Evolutionary conservation across 306 rosid genomes (phyloP).

Genomic region (Cyamopsis tetragonoloba): DNA sequence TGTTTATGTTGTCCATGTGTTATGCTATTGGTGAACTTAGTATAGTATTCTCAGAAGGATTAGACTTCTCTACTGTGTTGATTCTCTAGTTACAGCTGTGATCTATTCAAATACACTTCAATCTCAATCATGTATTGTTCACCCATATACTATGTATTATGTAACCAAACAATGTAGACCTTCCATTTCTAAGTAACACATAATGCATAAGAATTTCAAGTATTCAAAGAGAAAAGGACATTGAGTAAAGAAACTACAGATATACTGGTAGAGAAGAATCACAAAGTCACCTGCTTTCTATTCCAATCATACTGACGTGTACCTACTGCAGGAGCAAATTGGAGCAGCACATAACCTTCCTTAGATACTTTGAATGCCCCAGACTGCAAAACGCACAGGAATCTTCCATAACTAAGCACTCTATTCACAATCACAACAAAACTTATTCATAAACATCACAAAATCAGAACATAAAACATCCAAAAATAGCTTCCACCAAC

Average conservation of each 20-base stretch:
- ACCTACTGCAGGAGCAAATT: conserved; percentile 77
- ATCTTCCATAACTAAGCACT: conserved; percentile 16
- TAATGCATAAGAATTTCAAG: neutral
- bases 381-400: conserved; percentile 47
- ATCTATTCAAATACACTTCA: too few relatives aligned
- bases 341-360: conserved; percentile 74
- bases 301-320: conserved; percentile 72
- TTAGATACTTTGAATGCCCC: conserved; percentile 66
- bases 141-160: too few relatives aligned
- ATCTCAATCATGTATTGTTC: too few relatives aligned
- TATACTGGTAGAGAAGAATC: neutral
- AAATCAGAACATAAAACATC: neutral
- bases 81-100: too few relatives aligned
- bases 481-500: neutral
- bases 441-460: neutral
- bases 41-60: neutral
- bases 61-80: too few relatives aligned
- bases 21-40: neutral
- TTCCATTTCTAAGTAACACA: too few relatives aligned
- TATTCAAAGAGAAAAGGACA: neutral
- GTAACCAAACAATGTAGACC: too few relatives aligned
- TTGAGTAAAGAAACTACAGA: neutral
- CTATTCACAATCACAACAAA: neutral
- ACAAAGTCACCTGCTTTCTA: conserved; percentile 67
- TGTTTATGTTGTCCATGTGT: neutral